Evolutionary conservation across 257 asterid species (phyloP), one percentile per base, ranked within the genome.

Genomic region (Solanum corneliomulleri): DNA sequence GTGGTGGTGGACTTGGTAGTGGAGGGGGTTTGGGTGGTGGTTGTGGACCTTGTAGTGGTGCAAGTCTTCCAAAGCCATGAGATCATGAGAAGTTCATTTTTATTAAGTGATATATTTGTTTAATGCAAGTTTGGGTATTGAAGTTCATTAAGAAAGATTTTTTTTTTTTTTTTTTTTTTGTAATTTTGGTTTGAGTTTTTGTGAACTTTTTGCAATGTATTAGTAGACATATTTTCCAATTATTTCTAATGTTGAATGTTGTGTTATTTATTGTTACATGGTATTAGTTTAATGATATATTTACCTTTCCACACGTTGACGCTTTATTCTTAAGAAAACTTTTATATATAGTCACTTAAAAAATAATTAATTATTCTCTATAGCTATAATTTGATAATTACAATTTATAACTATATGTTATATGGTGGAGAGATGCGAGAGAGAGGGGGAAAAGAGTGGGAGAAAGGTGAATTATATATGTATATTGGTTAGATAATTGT

Each of bases 21-120:
- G 31, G 21, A 2, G 90, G 87, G 7, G 93, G 93, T 1, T 9
- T 10, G 7, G 72, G 84, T 15, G 89, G 89, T 33, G 91, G 89
- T 4, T 56, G 88, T 4, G 89, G 88, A 27, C 11, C 66, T 6
- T 86, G 85, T 6, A 58, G 74, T 33, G 88, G 78, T 5, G 25
- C 81, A 21, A 80, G 70, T 52, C 42, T 25, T n/a, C 91, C 93
- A 11, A 70, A 33, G n/a, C 91, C 93, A 6, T 91, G 89, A 69
- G 77, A 89, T 12, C 64, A 45, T 10, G 25, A 49, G 27, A 80
- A 21, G 58, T 75, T 11, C 9, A 31, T 31, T 2, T 23, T 3
- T 49, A 27, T 74, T 25, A 39, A 41, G 35, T 23, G 35, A 75
- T n/a, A 11, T 58, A 15, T 20, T 80, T 80, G 21, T 13, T 81